Base-by-base conservation (phyloP, 2,329 filamentous ascomycete species). In the Scolecobasidium constrictum region DNA sequence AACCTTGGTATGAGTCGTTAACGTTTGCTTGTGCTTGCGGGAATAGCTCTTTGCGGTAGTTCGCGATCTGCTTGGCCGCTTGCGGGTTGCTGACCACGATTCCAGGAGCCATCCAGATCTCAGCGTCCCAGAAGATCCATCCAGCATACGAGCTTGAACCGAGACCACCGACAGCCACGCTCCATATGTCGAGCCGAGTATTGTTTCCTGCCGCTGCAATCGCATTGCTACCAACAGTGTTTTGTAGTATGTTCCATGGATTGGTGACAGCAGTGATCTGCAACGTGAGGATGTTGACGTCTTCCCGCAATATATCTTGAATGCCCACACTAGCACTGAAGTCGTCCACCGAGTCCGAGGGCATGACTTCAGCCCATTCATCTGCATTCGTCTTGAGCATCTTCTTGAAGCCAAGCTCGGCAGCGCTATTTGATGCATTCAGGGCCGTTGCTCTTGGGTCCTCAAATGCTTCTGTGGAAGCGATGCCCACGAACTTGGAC, bases 71-170 rank as follows among this genome's bases (percentile, higher is more conserved):
- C 52, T 75, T 71, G 4, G 73, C 72, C 41, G 75, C 71, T 46
- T 75, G 64, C 1, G 81, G 81, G 52, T 78, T 76, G 1, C 77
- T 69, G 2, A 78, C 67, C 12, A 79, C 74, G 7, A 84, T 58
- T 6, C 78, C 78, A 4, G 79, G 80, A 22, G 77, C 73, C 73
- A 81, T 81, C 76, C 77, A 82, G 3, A 79, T 65, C 54, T 80
- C 77, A 12, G 73, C 71, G 58, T 80, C 77, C 77, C 77, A 81
- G 53, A 79, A 79, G n/a, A 79, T 67, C 52, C 70, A 61, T 0
- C 80, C 80, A 17, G 67, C 81, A 50, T 85, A 85, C 5, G 75
- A 79, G 48, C 82, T 78, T 4, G 78, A 80, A 0, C 69, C 73
- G 17, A 84, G 58, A 0, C 81, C 81, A 45, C 79, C 77, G n/a